Evolutionary conservation across 306 rosid genomes (phyloP), one percentile per base, ranked within the genome.

Genomic region (Prunus campanulata): DNA sequence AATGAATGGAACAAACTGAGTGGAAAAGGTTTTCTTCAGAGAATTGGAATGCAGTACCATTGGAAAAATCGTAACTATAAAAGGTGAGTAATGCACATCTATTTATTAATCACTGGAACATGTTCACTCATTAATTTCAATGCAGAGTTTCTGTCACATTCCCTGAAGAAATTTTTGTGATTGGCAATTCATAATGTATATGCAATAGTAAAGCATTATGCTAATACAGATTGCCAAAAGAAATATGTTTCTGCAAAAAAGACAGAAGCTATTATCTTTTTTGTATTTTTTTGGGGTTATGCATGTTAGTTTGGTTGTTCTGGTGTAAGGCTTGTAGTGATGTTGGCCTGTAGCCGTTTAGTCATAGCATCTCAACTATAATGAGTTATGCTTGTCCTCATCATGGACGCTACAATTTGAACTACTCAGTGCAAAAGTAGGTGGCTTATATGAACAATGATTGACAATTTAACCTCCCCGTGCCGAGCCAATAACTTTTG

Each of bases 41-140:
- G 98, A 86, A 89, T 88, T 76, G 97, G 96, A 81, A 90, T 94
- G 97, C 98, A 94, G 88, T 94, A 92, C 80, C 98, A 94, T 81
- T 94, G 98, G 98, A 92, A 84, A 79, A 94, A 94, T 83, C 97
- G 91, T 63, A 88, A 92, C 82, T 94, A 94, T 77, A 94, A 86
- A 72, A 84, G 63, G 97, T 91, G 71, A 72, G 88, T 75, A 51
- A 56, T 72, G 49, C 22, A 3, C 3, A 20, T 19, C 70, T 18
- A 39, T 8, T 35, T 55, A 20, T 55, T 55, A 12, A 6, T 71
- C 46, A 50, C 35, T 52, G 3, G 11, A 18, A 16, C 42, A 44
- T 47, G 10, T 30, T 29, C 25, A 8, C 9, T 27, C 25, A 71
- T 20, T 16, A 24, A 8, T 68, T 25, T 29, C 44, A 48, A 67